Conservation (phyloP, 495 filamentous ascomycete species). For the Aspergillus wentii region DNA sequence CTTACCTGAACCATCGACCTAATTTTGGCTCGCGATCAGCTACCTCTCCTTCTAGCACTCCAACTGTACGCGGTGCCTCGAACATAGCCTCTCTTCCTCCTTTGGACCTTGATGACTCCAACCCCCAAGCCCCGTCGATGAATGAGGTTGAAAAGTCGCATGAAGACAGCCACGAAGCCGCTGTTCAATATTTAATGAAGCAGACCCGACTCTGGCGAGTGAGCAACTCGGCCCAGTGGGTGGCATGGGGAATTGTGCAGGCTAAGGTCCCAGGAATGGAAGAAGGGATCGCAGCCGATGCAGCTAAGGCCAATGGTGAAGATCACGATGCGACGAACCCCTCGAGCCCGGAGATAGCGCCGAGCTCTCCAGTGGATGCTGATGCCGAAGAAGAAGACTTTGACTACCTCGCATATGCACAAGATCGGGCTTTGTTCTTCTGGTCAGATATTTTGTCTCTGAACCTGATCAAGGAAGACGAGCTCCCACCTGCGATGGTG, state of each 20-base stretch:
- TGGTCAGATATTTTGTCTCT: conserved; percentile 80
- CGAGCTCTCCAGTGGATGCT: conserved; percentile 12
- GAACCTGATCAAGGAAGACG: conserved; percentile 64
- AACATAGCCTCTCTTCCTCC: conserved; percentile 27
- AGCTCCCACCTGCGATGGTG: conserved; percentile 61
- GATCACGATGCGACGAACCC: neutral
- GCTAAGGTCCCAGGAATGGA: conserved; percentile 71
- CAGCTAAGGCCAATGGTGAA: conserved; percentile 5
- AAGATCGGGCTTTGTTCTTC: conserved; percentile 87
- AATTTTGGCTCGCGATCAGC: conserved; percentile 44
- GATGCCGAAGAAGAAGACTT: conserved; percentile 60
- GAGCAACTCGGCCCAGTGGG: conserved; percentile 86
- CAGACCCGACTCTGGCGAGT: conserved; percentile 82
- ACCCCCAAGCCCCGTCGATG: conserved; percentile 9
- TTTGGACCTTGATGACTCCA: conserved; percentile 26
- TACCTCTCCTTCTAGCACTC: conserved; percentile 51
- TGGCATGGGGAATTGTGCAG: conserved; percentile 94
- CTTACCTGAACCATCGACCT: conserved; percentile 79
- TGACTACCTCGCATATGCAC: conserved; percentile 87
- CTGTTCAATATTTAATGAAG: conserved; percentile 63
- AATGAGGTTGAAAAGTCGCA: conserved; percentile 52
- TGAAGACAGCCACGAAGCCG: conserved; percentile 56
- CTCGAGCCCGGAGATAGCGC: conserved; percentile 1
- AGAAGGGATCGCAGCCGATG: conserved; percentile 23
- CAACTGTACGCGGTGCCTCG: conserved; percentile 31